Conservation (phyloP, 1,139 yeast genomes). For the Pneumocystis murina region DNA sequence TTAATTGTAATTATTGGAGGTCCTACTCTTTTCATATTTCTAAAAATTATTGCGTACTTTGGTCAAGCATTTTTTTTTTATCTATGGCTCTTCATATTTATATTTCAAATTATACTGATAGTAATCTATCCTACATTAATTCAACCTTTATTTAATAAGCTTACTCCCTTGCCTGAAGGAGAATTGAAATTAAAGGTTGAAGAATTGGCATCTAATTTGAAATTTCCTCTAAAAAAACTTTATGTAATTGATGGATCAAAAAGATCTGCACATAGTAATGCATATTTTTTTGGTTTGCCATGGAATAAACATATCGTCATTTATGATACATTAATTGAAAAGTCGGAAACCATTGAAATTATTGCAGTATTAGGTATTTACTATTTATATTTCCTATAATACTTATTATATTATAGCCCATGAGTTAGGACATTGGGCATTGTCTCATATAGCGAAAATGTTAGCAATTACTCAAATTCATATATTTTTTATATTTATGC, state of each 20-base stretch:
- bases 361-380: slow-evolving; percentile 53
- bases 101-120: slow-evolving; percentile 57
- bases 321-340: slow-evolving; percentile 75
- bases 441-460: slow-evolving; percentile 66
- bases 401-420: slow-evolving; percentile 39
- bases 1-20: slow-evolving; percentile 48
- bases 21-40: slow-evolving; percentile 58
- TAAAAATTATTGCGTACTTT: slow-evolving; percentile 64
- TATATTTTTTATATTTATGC: slow-evolving; percentile 46
- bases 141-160: slow-evolving; percentile 82
- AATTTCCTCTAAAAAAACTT: slow-evolving; percentile 73
- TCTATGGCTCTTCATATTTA: slow-evolving; percentile 55
- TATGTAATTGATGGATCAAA: slow-evolving; percentile 89
- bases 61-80: slow-evolving; percentile 72
- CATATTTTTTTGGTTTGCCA: slow-evolving; percentile 88
- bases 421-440: slow-evolving; percentile 95
- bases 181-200: slow-evolving; percentile 73
- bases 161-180: slow-evolving; percentile 81
- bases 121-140: slow-evolving; percentile 67
- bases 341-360: slow-evolving; percentile 61
- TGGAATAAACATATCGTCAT: slow-evolving; percentile 93
- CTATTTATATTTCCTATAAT: background rate
- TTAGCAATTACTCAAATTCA: slow-evolving; percentile 50
- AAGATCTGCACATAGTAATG: slow-evolving; percentile 91
- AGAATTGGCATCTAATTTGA: slow-evolving; percentile 53